phyloP scores from a whole-genome alignment of 768 basidiomycete genomes.

The Mycena rosella region DNA sequence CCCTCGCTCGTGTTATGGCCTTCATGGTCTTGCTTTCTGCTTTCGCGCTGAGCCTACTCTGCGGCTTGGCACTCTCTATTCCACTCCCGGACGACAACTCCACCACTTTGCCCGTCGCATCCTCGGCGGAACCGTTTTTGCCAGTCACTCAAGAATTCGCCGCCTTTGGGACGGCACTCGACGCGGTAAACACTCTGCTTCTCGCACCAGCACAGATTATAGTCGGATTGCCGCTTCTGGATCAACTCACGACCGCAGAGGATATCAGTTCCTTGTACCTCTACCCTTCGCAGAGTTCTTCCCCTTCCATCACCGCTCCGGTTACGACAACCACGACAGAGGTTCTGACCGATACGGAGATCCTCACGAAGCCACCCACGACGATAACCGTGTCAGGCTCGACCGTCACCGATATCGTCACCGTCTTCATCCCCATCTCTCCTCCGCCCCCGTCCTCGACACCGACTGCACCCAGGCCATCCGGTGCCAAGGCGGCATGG shows the following conservation, averaged over 20 bases:
- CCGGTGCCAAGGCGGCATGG: constrained; percentile 57
- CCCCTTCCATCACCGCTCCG: not conserved
- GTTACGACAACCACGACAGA: constrained; percentile 21
- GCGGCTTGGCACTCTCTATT: constrained; percentile 13
- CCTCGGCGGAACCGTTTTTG: not conserved
- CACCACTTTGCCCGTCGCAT: not conserved
- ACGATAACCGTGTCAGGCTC: constrained; percentile 27
- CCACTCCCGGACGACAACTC: constrained; percentile 24
- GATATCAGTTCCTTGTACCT: constrained; percentile 7
- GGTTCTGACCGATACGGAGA: constrained; percentile 15
- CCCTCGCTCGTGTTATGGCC: constrained; percentile 6
- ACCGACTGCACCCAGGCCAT: constrained; percentile 24
- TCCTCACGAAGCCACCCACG: constrained; percentile 16
- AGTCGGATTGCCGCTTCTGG: not conserved
- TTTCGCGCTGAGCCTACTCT: constrained; percentile 24
- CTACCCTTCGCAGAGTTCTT: not conserved
- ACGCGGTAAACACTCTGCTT: constrained; percentile 17
- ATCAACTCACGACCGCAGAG: constrained; percentile 2
- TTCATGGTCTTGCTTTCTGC: constrained; percentile 17
- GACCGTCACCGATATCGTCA: constrained; percentile 45
- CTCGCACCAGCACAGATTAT: constrained; percentile 16
- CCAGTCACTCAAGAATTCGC: not conserved
- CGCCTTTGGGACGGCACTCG: not conserved
- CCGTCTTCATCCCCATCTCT: constrained; percentile 39
- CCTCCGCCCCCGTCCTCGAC: constrained; percentile 20